These are phyloP conservation scores for Linnemannia zychae DNA, from an alignment of 192 early-diverging fungal species.

Conservation along the genomic window DNA sequence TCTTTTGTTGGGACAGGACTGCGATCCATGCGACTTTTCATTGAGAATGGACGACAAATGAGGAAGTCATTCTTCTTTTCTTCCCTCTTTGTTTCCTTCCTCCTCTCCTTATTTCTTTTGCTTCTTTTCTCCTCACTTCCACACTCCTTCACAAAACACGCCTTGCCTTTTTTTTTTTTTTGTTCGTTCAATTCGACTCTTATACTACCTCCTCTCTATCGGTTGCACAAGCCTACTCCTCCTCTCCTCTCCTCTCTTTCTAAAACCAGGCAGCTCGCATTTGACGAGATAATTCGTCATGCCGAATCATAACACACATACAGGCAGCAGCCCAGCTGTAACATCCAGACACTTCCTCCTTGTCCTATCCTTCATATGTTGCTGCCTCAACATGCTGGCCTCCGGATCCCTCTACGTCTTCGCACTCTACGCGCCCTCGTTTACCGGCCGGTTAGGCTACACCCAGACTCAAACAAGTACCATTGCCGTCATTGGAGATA, in stretches of 20 bases:
- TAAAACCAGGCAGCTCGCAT: background rate
- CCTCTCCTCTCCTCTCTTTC: background rate
- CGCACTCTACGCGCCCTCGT: slow-evolving; percentile 46
- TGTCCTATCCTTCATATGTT: slow-evolving; percentile 24
- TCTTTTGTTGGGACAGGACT: background rate
- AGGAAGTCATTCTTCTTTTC: background rate
- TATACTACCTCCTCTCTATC: background rate
- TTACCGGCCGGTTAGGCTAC: slow-evolving; percentile 35
- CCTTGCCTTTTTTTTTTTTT: background rate
- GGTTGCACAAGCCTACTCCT: background rate
- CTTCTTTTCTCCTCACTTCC: background rate
- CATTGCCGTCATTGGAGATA: slow-evolving; percentile 49
- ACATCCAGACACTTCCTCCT: slow-evolving; percentile 27
- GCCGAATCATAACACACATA: background rate
- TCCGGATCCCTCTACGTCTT: slow-evolving; percentile 47
- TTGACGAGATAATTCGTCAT: background rate
- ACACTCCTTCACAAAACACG: background rate
- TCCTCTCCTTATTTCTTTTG: background rate
- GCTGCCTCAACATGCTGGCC: slow-evolving; percentile 46
- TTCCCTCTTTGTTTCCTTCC: background rate
- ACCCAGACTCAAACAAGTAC: slow-evolving; percentile 44
- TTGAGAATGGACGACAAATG: background rate
- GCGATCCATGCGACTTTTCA: background rate
- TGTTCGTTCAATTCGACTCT: background rate
- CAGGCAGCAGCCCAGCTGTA: background rate